phyloP scores from a whole-genome alignment of 108 stramenopile genomes.

The Skeletonema potamos region DNA sequence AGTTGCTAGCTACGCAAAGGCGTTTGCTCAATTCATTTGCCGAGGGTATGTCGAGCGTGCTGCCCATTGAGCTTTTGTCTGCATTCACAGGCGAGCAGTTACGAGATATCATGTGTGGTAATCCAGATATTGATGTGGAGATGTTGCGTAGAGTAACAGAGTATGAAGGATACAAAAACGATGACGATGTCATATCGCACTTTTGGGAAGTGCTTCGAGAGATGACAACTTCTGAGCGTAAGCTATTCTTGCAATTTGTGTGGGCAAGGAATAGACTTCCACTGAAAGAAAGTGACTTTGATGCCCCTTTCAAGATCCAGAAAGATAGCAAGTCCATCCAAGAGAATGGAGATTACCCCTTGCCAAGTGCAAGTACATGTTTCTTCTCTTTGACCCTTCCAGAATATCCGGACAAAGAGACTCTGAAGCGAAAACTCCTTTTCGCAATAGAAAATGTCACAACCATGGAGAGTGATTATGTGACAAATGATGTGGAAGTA shows the following conservation, averaged over 20 bases:
- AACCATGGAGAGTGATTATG: constrained; percentile 97
- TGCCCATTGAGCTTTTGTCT: constrained; percentile 90
- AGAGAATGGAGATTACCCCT: constrained; percentile 70
- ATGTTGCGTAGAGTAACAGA: constrained; percentile 84
- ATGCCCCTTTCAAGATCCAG: constrained; percentile 91
- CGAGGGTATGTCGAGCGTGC: constrained; percentile 87
- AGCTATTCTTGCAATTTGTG: constrained; percentile 94
- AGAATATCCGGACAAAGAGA: constrained; percentile 79
- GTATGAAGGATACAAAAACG: constrained; percentile 90
- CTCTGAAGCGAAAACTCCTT: constrained; percentile 81
- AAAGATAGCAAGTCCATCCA: constrained; percentile 53
- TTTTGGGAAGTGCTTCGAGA: constrained; percentile 96
- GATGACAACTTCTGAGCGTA: constrained; percentile 84
- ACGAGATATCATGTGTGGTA: constrained; percentile 88
- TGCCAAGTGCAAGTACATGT: constrained; percentile 96
- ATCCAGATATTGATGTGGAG: constrained; percentile 95
- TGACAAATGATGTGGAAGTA: constrained; percentile 86
- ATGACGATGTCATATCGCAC: constrained; percentile 72
- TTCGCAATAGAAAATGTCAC: constrained; percentile 95
- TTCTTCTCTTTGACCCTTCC: constrained; percentile 96
- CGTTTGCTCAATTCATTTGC: constrained; percentile 84
- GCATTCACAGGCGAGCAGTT: constrained; percentile 87
- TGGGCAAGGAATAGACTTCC: constrained; percentile 96
- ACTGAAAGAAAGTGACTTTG: constrained; percentile 82
- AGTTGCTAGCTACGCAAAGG: constrained; percentile 57